Conservation (phyloP, 2,329 filamentous ascomycete species). For the Pestalotiopsis sp. region DNA sequence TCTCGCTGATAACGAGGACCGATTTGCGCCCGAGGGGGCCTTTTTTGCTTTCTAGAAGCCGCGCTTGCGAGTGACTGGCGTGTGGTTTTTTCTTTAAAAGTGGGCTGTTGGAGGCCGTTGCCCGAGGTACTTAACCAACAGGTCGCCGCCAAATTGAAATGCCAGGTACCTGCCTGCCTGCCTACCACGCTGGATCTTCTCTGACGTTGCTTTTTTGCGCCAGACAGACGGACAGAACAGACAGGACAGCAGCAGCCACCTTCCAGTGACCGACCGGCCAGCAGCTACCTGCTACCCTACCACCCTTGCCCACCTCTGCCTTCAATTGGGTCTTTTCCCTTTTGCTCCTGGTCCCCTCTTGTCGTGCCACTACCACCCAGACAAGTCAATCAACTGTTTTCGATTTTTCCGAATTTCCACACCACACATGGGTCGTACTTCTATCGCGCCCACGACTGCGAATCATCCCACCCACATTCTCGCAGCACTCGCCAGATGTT, state of each 20-base stretch:
- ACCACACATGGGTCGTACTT: conserved; percentile 8
- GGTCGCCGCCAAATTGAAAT: conserved; percentile 12
- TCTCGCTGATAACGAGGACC: conserved; percentile 11
- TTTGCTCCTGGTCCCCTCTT: neutral
- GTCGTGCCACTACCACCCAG: conserved; percentile 1
- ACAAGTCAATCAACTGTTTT: neutral
- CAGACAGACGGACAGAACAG: no score
- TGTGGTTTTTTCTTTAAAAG: neutral
- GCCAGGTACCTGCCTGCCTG: conserved; percentile 8
- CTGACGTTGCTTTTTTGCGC: neutral
- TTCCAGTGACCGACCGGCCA: no score
- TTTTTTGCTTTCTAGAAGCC: neutral
- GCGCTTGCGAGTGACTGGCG: neutral
- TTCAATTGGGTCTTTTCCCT: neutral
- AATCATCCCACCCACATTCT: conserved; percentile 30
- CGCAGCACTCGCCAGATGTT: conserved; percentile 50
- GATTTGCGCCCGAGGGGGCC: conserved; percentile 12
- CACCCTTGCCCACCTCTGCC: neutral
- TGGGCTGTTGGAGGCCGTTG: neutral
- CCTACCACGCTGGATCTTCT: neutral
- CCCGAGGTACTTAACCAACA: conserved; percentile 10
- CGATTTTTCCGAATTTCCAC: conserved; percentile 9
- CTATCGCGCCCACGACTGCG: conserved; percentile 13
- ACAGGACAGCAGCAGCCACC: no score
- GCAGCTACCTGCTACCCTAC: neutral